A percentile compares a stretch with the other conserved stretches of the same genome.
Conservation (phyloP, 352 stramenopile species). For the Globisporangium cystogenes region DNA sequence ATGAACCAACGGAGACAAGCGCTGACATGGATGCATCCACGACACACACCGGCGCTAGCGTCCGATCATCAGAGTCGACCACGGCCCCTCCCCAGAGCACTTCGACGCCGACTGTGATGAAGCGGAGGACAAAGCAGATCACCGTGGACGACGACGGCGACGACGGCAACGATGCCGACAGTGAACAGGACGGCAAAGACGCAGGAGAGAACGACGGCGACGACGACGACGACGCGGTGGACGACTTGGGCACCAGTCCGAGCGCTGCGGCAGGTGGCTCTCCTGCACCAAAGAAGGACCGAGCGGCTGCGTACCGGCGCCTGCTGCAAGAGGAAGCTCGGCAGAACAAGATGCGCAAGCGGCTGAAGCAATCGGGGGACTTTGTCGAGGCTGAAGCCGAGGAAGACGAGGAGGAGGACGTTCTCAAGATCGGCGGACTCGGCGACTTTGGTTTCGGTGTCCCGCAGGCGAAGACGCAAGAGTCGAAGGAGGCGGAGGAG, state of each 20-base stretch:
- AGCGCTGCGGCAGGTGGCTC: background rate
- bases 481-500: constrained; percentile 73
- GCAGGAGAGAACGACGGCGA: constrained; percentile 25
- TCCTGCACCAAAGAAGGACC: constrained; percentile 34
- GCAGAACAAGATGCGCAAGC: constrained; percentile 50
- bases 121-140: constrained; percentile 35
- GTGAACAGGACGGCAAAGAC: constrained; percentile 44
- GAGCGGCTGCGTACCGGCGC: constrained; percentile 58
- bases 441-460: constrained; percentile 86
- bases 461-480: constrained; percentile 53
- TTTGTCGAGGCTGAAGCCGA: constrained; percentile 84
- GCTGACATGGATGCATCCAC: too few species aligned
- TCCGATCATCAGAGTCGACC: background rate
- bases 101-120: constrained; percentile 6
- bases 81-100: background rate
- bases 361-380: constrained; percentile 39
- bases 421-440: constrained; percentile 73
- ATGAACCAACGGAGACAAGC: too few species aligned
- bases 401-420: constrained; percentile 83
- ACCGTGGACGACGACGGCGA: constrained; percentile 18
- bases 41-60: background rate
- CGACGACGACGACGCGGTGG: constrained; percentile 15
- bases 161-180: constrained; percentile 59
- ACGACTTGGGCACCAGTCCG: constrained; percentile 4
- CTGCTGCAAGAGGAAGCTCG: constrained; percentile 55